Evolutionary conservation across 441 rosid species (phyloP).

Genomic region (Capsella rubella): DNA sequence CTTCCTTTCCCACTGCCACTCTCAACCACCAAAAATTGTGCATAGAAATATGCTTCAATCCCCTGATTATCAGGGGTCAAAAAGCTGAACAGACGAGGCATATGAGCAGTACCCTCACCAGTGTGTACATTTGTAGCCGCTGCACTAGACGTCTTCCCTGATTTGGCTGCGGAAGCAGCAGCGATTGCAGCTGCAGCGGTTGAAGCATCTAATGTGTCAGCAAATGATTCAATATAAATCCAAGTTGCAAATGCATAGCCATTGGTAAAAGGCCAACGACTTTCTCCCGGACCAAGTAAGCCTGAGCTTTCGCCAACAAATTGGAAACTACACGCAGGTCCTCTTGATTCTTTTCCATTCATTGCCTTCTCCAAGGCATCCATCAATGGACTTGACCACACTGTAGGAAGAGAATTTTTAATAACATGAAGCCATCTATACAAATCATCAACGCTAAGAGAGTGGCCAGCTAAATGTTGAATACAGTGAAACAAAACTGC

Average conservation of each 20-base stretch:
- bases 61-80: slow-evolving; percentile 98
- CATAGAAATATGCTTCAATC: slow-evolving; percentile 97
- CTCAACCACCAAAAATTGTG: slow-evolving; percentile 99
- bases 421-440: slow-evolving; percentile 82
- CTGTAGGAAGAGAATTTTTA: slow-evolving; percentile 62
- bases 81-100: slow-evolving; percentile 99
- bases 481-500: slow-evolving; percentile 84
- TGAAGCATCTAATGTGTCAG: slow-evolving; percentile 95
- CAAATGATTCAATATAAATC: slow-evolving; percentile 99
- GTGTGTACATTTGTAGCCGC: slow-evolving; percentile 99
- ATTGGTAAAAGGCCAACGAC: slow-evolving; percentile 97
- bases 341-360: slow-evolving; percentile 94
- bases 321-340: slow-evolving; percentile 90
- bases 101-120: slow-evolving; percentile 98
- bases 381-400: slow-evolving; percentile 81
- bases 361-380: slow-evolving; percentile 88
- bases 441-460: slow-evolving; percentile 87
- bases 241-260: slow-evolving; percentile 98
- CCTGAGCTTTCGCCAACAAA: slow-evolving; percentile 99
- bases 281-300: slow-evolving; percentile 99
- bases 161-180: slow-evolving; percentile 97
- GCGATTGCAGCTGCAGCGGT: slow-evolving; percentile 98
- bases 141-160: slow-evolving; percentile 98
- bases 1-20: slow-evolving; percentile 90
- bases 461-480: slow-evolving; percentile 88